Conservation (phyloP, 2,329 filamentous ascomycete species). For the Fusarium concolor region DNA sequence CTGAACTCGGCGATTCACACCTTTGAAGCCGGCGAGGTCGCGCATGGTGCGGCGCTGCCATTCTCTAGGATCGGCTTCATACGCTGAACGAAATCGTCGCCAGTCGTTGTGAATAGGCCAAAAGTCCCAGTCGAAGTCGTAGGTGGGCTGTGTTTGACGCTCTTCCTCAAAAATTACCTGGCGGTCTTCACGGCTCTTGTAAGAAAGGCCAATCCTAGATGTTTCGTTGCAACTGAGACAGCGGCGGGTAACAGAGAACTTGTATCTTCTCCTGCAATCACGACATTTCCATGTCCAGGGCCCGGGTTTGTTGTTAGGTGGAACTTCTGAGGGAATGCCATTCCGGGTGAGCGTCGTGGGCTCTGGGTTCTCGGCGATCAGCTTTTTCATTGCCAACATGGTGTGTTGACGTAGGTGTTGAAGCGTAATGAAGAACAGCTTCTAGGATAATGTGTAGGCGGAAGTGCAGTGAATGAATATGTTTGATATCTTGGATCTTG, state of each 20-base stretch:
- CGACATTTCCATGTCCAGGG: constrained; percentile 53
- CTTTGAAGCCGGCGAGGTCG: background rate
- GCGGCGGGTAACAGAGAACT: constrained; percentile 25
- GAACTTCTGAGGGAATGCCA: background rate
- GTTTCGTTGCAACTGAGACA: constrained; percentile 17
- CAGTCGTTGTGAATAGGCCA: constrained; percentile 50
- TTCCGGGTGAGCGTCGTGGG: background rate
- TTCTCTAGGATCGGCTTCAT: background rate
- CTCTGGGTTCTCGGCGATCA: background rate
- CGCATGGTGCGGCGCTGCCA: constrained; percentile 16
- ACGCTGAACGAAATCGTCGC: constrained; percentile 37
- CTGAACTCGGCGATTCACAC: background rate
- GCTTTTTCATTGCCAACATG: background rate
- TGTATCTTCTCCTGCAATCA: constrained; percentile 45
- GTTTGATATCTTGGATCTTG: background rate
- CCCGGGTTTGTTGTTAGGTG: background rate
- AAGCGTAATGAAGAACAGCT: background rate
- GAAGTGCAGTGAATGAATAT: background rate
- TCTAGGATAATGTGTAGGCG: background rate
- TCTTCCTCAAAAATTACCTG: too few species aligned
- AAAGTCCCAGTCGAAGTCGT: constrained; percentile 47
- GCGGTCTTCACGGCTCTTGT: too few species aligned
- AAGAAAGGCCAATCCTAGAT: background rate
- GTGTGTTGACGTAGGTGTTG: background rate
- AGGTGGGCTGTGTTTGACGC: background rate